phyloP scores from a whole-genome alignment of 306 rosid genomes.

The Quercus bicolor region DNA sequence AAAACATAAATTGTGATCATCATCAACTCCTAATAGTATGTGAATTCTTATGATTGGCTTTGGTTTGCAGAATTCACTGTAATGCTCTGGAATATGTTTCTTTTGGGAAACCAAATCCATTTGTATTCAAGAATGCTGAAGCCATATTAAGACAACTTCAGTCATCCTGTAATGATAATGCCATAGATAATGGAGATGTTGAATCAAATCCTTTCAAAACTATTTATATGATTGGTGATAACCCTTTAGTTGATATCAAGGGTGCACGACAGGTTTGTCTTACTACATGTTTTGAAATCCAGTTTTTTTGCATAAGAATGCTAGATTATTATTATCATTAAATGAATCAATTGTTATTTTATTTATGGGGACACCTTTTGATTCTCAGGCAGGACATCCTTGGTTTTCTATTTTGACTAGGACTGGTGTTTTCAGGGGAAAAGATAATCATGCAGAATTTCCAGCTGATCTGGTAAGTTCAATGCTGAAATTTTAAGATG shows the following conservation, averaged over 20 bases:
- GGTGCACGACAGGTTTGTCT: slow-evolving; percentile 71
- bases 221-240: slow-evolving; percentile 91
- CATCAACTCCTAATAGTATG: neutral
- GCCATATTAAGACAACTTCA: slow-evolving; percentile 49
- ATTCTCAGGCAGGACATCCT: slow-evolving; percentile 78
- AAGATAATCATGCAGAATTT: slow-evolving; percentile 57
- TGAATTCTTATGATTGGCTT: slow-evolving; percentile 7
- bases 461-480: slow-evolving; percentile 51
- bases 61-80: slow-evolving; percentile 52
- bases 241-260: slow-evolving; percentile 82
- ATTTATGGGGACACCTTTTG: neutral
- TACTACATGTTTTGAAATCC: neutral
- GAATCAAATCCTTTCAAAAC: slow-evolving; percentile 41
- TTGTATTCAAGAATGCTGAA: slow-evolving; percentile 80
- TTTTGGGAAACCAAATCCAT: slow-evolving; percentile 83
- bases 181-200: slow-evolving; percentile 19
- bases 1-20: neutral
- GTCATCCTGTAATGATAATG: slow-evolving; percentile 18
- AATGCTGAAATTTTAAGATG: slow-evolving; percentile 1
- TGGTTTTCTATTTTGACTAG: slow-evolving; percentile 97
- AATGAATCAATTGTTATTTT: slow-evolving; percentile 1
- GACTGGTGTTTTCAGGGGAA: slow-evolving; percentile 91
- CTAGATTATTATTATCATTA: neutral
- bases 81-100: slow-evolving; percentile 56
- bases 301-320: neutral